These are phyloP conservation scores for Barnettozyma botsteinii DNA, from an alignment of 805 yeast genomes.

Conservation along the genomic window DNA sequence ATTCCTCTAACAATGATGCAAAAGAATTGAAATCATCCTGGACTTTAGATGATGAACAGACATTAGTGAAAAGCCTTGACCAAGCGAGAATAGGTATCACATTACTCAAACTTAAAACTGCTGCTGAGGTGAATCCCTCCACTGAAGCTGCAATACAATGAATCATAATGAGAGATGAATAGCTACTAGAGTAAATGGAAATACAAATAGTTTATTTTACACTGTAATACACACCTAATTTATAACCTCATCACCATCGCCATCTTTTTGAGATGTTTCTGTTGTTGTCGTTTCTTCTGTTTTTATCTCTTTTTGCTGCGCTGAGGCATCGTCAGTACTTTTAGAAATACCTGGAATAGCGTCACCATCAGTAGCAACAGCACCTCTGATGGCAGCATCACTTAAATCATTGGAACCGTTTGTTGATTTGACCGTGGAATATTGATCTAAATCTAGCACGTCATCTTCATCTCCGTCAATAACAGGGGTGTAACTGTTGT, in stretches of 20 bases:
- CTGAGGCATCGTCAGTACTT: slow-evolving; percentile 12
- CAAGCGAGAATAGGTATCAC: slow-evolving; percentile 57
- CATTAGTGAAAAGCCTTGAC: slow-evolving; percentile 40
- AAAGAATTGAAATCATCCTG: slow-evolving; percentile 41
- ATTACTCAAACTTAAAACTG: slow-evolving; percentile 42
- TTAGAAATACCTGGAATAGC: slow-evolving; percentile 41
- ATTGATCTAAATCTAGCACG: slow-evolving; percentile 36
- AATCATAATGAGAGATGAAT: too few species aligned
- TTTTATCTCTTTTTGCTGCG: neutral
- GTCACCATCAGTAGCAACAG: slow-evolving; percentile 41
- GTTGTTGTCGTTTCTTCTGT: neutral
- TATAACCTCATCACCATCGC: slow-evolving; percentile 20
- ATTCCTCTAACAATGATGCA: slow-evolving; percentile 27
- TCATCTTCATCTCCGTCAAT: slow-evolving; percentile 38
- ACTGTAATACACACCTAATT: too few species aligned
- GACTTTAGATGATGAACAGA: slow-evolving; percentile 43
- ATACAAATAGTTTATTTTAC: too few species aligned
- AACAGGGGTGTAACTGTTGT: slow-evolving; percentile 16
- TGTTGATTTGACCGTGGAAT: slow-evolving; percentile 26
- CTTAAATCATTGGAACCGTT: slow-evolving; percentile 28
- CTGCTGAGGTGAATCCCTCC: neutral
- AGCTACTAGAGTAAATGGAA: too few species aligned
- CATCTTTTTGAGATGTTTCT: too few species aligned
- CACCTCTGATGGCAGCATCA: slow-evolving; percentile 48
- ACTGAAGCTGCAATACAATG: slow-evolving; percentile 4